These are phyloP conservation scores for Ramularia collo-cygni DNA, from an alignment of 2,329 filamentous ascomycete species.

Conservation along the genomic window DNA sequence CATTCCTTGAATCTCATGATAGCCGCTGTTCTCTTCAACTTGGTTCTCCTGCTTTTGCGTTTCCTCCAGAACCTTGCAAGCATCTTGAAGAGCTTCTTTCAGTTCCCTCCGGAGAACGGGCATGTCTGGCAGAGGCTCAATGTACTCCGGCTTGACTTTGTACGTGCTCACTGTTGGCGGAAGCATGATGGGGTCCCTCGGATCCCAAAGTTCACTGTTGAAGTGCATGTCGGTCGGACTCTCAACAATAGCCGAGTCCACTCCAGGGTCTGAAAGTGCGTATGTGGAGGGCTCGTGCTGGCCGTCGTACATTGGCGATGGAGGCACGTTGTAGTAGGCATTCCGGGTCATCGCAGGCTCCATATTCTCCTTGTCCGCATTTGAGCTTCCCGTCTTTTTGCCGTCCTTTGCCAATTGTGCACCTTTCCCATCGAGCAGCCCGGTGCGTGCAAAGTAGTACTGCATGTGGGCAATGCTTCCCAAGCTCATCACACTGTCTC, in stretches of 20 bases:
- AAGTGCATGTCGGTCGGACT: conserved; percentile 50
- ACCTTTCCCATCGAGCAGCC: conserved; percentile 86
- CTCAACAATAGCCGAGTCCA: conserved; percentile 36
- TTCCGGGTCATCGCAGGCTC: conserved; percentile 20
- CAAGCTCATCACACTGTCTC: conserved; percentile 92
- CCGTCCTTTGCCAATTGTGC: conserved; percentile 72
- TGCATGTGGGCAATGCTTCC: conserved; percentile 96
- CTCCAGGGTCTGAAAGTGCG: conserved; percentile 30
- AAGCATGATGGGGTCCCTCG: conserved; percentile 66
- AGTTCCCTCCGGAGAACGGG: conserved; percentile 67
- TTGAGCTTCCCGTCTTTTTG: conserved; percentile 23
- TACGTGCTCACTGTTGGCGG: conserved; percentile 98
- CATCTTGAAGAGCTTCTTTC: conserved; percentile 61
- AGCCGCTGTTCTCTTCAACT: conserved; percentile 50
- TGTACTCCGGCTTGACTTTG: conserved; percentile 71
- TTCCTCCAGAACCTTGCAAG: conserved; percentile 60
- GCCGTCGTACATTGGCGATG: conserved; percentile 23
- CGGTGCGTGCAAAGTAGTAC: conserved; percentile 95
- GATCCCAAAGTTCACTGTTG: conserved; percentile 42
- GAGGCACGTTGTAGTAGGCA: conserved; percentile 11
- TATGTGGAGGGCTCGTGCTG: conserved; percentile 23
- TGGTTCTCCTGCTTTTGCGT: conserved; percentile 31
- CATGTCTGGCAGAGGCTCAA: conserved; percentile 78
- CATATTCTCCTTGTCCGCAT: conserved; percentile 26
- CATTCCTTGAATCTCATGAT: conserved; percentile 84